Conservation (phyloP, 176 grass and related monocot genomes). For the Ananas comosus region DNA sequence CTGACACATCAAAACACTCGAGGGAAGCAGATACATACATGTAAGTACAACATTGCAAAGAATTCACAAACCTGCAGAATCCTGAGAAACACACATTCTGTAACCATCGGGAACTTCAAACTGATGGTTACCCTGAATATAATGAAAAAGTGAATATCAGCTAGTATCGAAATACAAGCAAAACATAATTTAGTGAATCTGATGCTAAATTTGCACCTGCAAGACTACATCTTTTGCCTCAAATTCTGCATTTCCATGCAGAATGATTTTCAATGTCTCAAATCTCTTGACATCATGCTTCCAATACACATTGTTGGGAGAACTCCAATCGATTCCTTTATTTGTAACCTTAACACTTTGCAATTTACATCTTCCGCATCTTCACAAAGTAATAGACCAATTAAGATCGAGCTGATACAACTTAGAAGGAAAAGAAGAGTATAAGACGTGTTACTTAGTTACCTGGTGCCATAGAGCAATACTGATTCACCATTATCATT, state of each 20-base stretch:
- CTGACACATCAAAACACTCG: background rate
- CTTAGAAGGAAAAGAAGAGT: background rate
- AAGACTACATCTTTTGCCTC: slow-evolving; percentile 66
- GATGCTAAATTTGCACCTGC: slow-evolving; percentile 37
- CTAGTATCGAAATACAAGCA: too few species aligned
- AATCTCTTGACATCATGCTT: slow-evolving; percentile 87
- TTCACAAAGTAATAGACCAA: slow-evolving; percentile 24
- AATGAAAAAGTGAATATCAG: slow-evolving; percentile 8
- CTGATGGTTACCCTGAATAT: slow-evolving; percentile 62
- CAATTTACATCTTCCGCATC: slow-evolving; percentile 78
- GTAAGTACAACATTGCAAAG: background rate
- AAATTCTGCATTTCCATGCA: slow-evolving; percentile 96
- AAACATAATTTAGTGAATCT: background rate
- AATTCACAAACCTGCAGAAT: slow-evolving; percentile 39
- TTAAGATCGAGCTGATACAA: slow-evolving; percentile 2
- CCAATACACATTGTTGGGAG: slow-evolving; percentile 82
- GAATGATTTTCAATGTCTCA: slow-evolving; percentile 72
- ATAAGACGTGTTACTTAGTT: slow-evolving; percentile 6
- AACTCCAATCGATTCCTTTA: slow-evolving; percentile 78
- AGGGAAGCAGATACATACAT: background rate
- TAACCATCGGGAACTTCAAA: slow-evolving; percentile 83
- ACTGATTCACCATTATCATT: slow-evolving; percentile 45
- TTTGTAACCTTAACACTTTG: slow-evolving; percentile 61
- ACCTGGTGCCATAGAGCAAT: slow-evolving; percentile 69
- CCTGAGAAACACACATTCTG: slow-evolving; percentile 53